These are phyloP conservation scores for Castanospermum australe DNA, from an alignment of 306 rosid genomes.

Conservation along the genomic window DNA sequence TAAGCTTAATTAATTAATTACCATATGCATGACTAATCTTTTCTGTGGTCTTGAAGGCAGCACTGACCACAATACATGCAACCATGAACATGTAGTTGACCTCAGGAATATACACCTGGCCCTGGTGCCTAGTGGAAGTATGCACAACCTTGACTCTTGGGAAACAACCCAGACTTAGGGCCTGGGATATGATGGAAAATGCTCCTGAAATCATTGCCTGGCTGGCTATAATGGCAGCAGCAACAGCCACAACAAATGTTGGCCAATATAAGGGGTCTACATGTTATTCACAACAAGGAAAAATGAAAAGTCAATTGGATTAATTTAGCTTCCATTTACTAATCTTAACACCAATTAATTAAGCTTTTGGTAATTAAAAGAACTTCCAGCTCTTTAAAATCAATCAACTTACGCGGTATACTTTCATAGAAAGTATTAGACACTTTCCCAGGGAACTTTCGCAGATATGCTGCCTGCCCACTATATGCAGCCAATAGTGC, in stretches of 20 bases:
- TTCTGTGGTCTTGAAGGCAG: constrained; percentile 66
- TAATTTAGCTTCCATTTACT: not conserved
- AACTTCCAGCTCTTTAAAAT: not conserved
- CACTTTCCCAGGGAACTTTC: constrained; percentile 33
- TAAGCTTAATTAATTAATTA: not conserved
- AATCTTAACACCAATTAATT: too few species aligned
- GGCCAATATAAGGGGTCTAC: constrained; percentile 83
- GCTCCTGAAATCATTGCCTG: constrained; percentile 95
- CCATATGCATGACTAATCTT: constrained; percentile 86
- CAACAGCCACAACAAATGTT: constrained; percentile 74
- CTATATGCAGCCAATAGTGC: constrained; percentile 32
- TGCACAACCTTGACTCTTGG: constrained; percentile 80
- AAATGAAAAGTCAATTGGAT: not conserved
- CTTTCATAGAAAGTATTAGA: constrained; percentile 33
- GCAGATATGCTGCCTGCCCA: constrained; percentile 49
- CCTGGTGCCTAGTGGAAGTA: constrained; percentile 65
- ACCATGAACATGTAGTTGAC: constrained; percentile 73
- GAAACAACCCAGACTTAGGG: constrained; percentile 71
- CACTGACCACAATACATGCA: constrained; percentile 60
- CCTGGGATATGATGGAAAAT: constrained; percentile 71
- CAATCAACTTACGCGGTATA: constrained; percentile 42
- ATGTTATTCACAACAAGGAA: not conserved
- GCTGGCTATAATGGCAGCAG: constrained; percentile 79
- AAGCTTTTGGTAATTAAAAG: not conserved
- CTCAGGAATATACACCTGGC: constrained; percentile 86